Conservation (phyloP, 805 yeast species). For the Candida chilensis region DNA sequence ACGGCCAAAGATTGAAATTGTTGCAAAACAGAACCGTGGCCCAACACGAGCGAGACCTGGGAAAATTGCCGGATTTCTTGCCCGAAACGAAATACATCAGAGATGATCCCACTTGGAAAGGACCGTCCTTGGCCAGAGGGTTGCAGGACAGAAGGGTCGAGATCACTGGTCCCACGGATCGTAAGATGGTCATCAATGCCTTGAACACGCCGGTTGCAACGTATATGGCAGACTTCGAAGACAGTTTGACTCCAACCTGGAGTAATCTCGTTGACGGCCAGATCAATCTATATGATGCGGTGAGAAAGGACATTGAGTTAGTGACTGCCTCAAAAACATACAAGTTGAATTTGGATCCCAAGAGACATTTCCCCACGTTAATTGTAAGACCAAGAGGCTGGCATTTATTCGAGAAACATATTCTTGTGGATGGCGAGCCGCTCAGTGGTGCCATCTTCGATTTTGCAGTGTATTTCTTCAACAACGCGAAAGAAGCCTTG, state of each 20-base stretch:
- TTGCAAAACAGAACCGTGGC: slow-evolving; percentile 45
- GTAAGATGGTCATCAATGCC: slow-evolving; percentile 71
- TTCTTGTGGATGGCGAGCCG: slow-evolving; percentile 59
- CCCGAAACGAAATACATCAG: slow-evolving; percentile 57
- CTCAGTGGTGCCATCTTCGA: slow-evolving; percentile 60
- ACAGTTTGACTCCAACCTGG: slow-evolving; percentile 69
- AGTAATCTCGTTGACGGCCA: slow-evolving; percentile 58
- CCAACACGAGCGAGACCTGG: slow-evolving; percentile 49
- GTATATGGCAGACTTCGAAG: slow-evolving; percentile 73
- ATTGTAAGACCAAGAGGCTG: slow-evolving; percentile 59
- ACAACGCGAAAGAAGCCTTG: slow-evolving; percentile 53
- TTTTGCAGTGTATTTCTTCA: slow-evolving; percentile 62
- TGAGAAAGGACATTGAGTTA: slow-evolving; percentile 42
- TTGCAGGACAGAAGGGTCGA: slow-evolving; percentile 65
- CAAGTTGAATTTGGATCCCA: slow-evolving; percentile 25
- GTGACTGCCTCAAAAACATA: slow-evolving; percentile 24
- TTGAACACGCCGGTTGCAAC: slow-evolving; percentile 62
- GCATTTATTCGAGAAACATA: slow-evolving; percentile 63
- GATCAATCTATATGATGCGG: slow-evolving; percentile 61
- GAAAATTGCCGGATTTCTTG: slow-evolving; percentile 59
- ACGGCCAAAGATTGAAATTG: slow-evolving; percentile 43
- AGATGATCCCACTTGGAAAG: slow-evolving; percentile 62
- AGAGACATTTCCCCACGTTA: slow-evolving; percentile 44
- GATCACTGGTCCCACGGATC: slow-evolving; percentile 70
- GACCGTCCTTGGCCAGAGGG: slow-evolving; percentile 62